These are phyloP conservation scores for Tetrapisispora fleetii DNA, from an alignment of 805 yeast genomes.

Conservation along the genomic window DNA sequence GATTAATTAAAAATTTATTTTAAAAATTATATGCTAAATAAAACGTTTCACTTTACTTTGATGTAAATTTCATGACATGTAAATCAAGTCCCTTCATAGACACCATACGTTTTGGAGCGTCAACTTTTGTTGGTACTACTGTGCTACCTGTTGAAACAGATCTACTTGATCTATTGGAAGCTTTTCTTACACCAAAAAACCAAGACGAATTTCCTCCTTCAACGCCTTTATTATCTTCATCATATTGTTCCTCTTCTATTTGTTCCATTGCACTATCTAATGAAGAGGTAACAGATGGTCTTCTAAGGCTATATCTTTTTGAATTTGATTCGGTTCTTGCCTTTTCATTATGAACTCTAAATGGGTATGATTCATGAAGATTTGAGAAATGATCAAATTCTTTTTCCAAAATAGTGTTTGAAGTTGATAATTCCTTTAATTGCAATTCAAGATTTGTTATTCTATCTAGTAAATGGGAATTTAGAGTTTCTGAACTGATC, in stretches of 20 bases:
- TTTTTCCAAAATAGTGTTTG: conserved; percentile 10
- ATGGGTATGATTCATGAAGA: neutral
- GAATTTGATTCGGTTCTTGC: neutral
- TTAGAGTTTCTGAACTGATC: conserved; percentile 15
- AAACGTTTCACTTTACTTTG: neutral
- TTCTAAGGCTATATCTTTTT: neutral
- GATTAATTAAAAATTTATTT: neutral
- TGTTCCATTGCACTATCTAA: conserved; percentile 8
- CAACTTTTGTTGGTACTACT: conserved; percentile 10
- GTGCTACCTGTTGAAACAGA: conserved; percentile 12
- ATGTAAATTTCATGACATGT: conserved; percentile 5
- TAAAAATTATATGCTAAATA: neutral
- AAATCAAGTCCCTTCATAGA: conserved; percentile 18
- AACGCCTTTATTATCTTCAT: neutral
- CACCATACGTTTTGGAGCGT: conserved; percentile 5
- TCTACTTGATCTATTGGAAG: conserved; percentile 2
- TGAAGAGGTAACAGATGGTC: conserved; percentile 8
- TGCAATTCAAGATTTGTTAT: conserved; percentile 14
- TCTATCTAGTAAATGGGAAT: conserved; percentile 16
- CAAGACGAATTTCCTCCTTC: conserved; percentile 1
- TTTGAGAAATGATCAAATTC: conserved; percentile 12
- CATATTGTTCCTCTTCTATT: conserved; percentile 5
- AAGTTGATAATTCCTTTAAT: conserved; percentile 9
- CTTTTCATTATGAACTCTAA: conserved; percentile 4
- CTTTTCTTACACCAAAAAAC: neutral